Percentiles rank a stretch among this genome's conserved stretches.
Evolutionary conservation across 1,284 basidiomycete species (phyloP).

Genomic region (Malassezia sympodialis): DNA sequence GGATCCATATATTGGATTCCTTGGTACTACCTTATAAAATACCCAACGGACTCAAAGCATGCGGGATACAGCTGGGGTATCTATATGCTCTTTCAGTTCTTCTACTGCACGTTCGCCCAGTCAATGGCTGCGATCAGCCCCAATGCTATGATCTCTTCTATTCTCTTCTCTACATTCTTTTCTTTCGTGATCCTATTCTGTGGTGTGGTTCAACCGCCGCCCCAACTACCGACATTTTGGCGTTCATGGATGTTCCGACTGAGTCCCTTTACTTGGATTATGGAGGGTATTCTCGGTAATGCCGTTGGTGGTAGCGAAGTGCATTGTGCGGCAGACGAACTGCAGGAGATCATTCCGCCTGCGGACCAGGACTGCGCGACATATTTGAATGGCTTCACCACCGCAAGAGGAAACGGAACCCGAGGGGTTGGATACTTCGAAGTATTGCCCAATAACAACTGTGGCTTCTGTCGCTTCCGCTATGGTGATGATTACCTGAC

Average conservation of each 20-base stretch:
- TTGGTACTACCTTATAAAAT: slow-evolving; percentile 36
- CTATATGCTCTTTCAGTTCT: slow-evolving; percentile 30
- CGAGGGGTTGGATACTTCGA: slow-evolving; percentile 26
- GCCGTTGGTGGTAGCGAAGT: slow-evolving; percentile 33
- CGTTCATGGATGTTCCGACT: slow-evolving; percentile 25
- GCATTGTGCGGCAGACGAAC: slow-evolving; percentile 25
- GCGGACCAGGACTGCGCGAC: slow-evolving; percentile 23
- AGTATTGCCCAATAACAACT: slow-evolving; percentile 46
- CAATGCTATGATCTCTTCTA: slow-evolving; percentile 38
- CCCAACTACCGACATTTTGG: slow-evolving; percentile 32
- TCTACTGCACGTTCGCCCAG: slow-evolving; percentile 37
- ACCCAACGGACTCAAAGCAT: slow-evolving; percentile 20
- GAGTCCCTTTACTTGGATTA: slow-evolving; percentile 38
- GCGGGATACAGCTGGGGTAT: slow-evolving; percentile 39
- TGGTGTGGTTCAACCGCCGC: slow-evolving; percentile 39
- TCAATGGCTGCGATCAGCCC: slow-evolving; percentile 37
- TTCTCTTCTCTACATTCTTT: slow-evolving; percentile 42
- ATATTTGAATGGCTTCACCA: slow-evolving; percentile 26
- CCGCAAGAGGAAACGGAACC: not conserved
- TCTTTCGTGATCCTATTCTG: slow-evolving; percentile 48
- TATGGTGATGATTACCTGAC: slow-evolving; percentile 55
- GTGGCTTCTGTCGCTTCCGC: slow-evolving; percentile 52
- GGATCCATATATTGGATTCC: slow-evolving; percentile 45
- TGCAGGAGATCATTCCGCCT: slow-evolving; percentile 31
- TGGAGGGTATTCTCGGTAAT: slow-evolving; percentile 32